A percentile compares a stretch with the other conserved stretches of the same genome.
These are phyloP conservation scores for Auriculariales sp. DNA, from an alignment of 768 basidiomycete genomes.

Conservation along the genomic window DNA sequence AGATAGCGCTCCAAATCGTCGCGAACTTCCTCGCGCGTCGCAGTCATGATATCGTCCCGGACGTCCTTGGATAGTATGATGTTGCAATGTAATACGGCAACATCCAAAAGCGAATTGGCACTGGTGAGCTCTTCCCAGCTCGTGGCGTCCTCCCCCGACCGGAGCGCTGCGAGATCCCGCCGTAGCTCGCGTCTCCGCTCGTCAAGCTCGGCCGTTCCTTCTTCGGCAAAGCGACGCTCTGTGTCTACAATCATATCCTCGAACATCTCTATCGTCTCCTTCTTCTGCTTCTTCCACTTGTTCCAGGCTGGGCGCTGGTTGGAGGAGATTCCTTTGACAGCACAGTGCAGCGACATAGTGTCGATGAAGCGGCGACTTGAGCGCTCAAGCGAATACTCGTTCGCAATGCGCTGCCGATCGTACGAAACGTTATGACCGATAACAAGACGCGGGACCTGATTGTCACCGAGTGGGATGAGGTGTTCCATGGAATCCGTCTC, in stretches of 20 bases:
- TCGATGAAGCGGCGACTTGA: constrained; percentile 76
- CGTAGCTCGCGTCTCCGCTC: constrained; percentile 17
- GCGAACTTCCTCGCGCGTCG: constrained; percentile 46
- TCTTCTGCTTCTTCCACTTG: constrained; percentile 63
- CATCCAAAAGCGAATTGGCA: constrained; percentile 81
- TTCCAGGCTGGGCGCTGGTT: constrained; percentile 91
- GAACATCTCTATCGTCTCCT: constrained; percentile 43
- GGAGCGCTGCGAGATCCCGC: not conserved
- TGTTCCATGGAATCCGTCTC: constrained; percentile 41
- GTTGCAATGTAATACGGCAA: constrained; percentile 78
- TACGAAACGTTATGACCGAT: constrained; percentile 95
- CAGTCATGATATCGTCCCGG: constrained; percentile 63
- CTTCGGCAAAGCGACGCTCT: constrained; percentile 20
- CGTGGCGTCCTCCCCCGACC: constrained; percentile 17
- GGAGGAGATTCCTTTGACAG: constrained; percentile 86
- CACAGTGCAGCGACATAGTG: constrained; percentile 90
- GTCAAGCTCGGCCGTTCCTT: constrained; percentile 19
- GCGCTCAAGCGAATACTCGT: constrained; percentile 63
- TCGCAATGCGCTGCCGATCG: constrained; percentile 67
- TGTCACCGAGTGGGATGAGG: constrained; percentile 58
- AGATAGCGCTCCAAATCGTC: constrained; percentile 60
- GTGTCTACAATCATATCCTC: constrained; percentile 34
- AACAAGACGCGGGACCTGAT: constrained; percentile 41
- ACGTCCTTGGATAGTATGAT: constrained; percentile 66
- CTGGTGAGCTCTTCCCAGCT: constrained; percentile 92